Evolutionary conservation across 164 flowering plant species (phyloP).

Genomic region (Berberis thunbergii): DNA sequence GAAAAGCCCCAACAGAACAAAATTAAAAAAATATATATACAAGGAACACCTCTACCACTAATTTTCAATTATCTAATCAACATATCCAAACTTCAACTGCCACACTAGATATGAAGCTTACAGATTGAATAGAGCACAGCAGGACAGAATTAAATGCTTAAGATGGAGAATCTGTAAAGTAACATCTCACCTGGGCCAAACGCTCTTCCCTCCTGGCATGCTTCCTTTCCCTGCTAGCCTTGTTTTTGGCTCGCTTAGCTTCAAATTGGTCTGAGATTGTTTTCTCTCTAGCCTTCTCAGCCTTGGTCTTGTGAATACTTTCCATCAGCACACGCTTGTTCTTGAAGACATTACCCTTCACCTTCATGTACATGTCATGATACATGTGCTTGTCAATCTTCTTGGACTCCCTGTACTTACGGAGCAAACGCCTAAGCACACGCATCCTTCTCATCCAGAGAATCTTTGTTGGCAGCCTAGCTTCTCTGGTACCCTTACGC

Average conservation of each 20-base stretch:
- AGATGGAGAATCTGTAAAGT: not conserved
- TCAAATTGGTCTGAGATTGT: constrained; percentile 78
- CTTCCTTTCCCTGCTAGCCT: constrained; percentile 79
- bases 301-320: constrained; percentile 80
- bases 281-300: constrained; percentile 85
- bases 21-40: no score
- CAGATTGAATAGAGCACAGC: not conserved
- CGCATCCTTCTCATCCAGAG: constrained; percentile 90
- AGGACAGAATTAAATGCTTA: not conserved
- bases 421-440: constrained; percentile 70
- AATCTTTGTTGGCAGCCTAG: constrained; percentile 70
- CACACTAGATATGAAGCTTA: not conserved
- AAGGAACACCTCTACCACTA: no score
- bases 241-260: constrained; percentile 82
- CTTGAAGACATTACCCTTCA: constrained; percentile 85
- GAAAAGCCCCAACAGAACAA: no score
- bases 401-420: constrained; percentile 71
- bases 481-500: constrained; percentile 80
- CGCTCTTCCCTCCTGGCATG: constrained; percentile 73
- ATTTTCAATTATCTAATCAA: no score
- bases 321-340: constrained; percentile 83
- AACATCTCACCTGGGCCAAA: constrained; percentile 45
- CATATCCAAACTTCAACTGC: no score
- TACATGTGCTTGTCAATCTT: constrained; percentile 86
- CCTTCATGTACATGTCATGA: constrained; percentile 89